These are phyloP conservation scores for Cadophora malorum DNA, from an alignment of 2,329 filamentous ascomycete species.

Conservation along the genomic window DNA sequence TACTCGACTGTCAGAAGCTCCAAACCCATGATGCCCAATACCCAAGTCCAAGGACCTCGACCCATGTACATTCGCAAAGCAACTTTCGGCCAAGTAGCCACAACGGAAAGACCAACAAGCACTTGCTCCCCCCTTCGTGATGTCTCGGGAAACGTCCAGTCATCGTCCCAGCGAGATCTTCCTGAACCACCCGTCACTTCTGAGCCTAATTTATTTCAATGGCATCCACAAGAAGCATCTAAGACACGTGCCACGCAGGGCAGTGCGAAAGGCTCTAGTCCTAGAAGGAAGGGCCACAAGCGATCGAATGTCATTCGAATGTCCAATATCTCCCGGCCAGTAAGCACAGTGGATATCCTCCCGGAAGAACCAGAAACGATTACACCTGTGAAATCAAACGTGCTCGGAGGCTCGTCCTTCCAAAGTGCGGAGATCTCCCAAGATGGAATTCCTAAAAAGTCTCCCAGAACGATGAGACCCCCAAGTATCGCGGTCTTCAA, in stretches of 20 bases:
- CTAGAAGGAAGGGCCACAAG: slow-evolving; percentile 39
- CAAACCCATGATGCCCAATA: slow-evolving; percentile 28
- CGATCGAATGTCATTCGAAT: slow-evolving; percentile 39
- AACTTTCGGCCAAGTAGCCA: slow-evolving; percentile 37
- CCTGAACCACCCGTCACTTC: background rate
- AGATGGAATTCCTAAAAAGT: slow-evolving; percentile 31
- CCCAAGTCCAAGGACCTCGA: slow-evolving; percentile 26
- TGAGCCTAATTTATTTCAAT: slow-evolving; percentile 39
- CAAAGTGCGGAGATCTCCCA: slow-evolving; percentile 26
- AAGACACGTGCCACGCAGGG: slow-evolving; percentile 23
- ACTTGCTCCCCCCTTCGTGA: slow-evolving; percentile 34
- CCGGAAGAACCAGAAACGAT: slow-evolving; percentile 40
- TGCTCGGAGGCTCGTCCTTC: slow-evolving; percentile 23
- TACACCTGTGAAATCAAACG: slow-evolving; percentile 23
- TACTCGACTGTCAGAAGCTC: slow-evolving; percentile 34
- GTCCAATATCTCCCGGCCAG: slow-evolving; percentile 36
- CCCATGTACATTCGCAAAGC: slow-evolving; percentile 40
- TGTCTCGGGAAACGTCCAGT: slow-evolving; percentile 37
- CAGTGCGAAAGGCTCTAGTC: slow-evolving; percentile 25
- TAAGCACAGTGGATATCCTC: slow-evolving; percentile 36
- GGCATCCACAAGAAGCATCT: slow-evolving; percentile 38
- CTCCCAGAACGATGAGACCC: slow-evolving; percentile 28
- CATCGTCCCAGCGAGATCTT: slow-evolving; percentile 19
- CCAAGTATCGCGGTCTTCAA: slow-evolving; percentile 38
- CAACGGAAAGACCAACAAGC: slow-evolving; percentile 24